Percentiles rank a stretch among this genome's conserved stretches.
Conservation (phyloP, 768 basidiomycete genomes). For the Scleroderma citrinum region DNA sequence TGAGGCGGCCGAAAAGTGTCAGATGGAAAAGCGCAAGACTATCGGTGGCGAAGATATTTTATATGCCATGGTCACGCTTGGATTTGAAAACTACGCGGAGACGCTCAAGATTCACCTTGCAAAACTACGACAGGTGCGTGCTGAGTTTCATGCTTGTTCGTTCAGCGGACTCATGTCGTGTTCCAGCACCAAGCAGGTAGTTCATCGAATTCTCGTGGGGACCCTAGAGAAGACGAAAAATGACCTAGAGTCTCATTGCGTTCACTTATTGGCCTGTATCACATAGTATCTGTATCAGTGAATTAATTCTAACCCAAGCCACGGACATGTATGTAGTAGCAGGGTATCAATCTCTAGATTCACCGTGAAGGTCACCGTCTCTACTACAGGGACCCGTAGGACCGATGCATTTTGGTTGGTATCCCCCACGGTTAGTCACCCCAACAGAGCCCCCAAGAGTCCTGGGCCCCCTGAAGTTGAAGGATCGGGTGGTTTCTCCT, state of each 20-base stretch:
- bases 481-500: no score
- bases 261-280: constrained; percentile 7
- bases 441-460: no score
- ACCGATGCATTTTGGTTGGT: no score
- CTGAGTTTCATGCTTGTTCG: neutral
- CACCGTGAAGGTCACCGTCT: neutral
- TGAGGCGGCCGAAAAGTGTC: constrained; percentile 93
- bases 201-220: constrained; percentile 20
- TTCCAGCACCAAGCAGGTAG: constrained; percentile 23
- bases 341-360: neutral
- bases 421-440: no score
- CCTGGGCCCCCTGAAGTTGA: no score
- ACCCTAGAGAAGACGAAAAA: constrained; percentile 17
- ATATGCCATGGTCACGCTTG: constrained; percentile 87
- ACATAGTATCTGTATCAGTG: constrained; percentile 1
- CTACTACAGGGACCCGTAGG: no score
- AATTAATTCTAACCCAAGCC: constrained; percentile 10
- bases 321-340: neutral
- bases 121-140: constrained; percentile 72
- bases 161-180: neutral
- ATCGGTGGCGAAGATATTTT: constrained; percentile 97
- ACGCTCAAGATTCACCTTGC: constrained; percentile 89
- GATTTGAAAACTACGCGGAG: constrained; percentile 93
- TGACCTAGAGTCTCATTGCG: neutral
- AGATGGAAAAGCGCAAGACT: constrained; percentile 94